Conservation (phyloP, 1,284 basidiomycete genomes). For the Ceratobasidium sp. region DNA sequence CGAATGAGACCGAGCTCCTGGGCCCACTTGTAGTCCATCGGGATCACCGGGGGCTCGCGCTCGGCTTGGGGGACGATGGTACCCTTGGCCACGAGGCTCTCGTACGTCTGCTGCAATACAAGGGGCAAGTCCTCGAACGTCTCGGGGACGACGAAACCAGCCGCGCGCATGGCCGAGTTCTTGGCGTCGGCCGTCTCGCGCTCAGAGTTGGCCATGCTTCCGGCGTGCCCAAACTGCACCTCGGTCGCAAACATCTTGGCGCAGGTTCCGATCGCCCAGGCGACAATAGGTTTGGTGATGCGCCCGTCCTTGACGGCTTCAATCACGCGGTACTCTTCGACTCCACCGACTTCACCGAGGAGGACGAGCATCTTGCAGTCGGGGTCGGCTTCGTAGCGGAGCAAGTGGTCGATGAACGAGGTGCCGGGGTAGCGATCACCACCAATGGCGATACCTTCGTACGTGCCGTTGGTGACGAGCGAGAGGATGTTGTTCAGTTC, state of each 20-base stretch:
- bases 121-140: conserved; percentile 96
- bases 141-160: conserved; percentile 96
- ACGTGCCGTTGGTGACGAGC: conserved; percentile 96
- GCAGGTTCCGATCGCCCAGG: conserved; percentile 99
- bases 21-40: conserved; percentile 99
- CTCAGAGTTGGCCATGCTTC: conserved; percentile 97
- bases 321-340: conserved; percentile 99
- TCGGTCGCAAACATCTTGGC: conserved; percentile 99
- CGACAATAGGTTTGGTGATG: conserved; percentile 98
- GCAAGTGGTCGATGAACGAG: conserved; percentile 98
- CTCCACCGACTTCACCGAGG: conserved; percentile 97
- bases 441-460: conserved; percentile 99
- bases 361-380: conserved; percentile 99
- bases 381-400: conserved; percentile 96
- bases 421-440: conserved; percentile 99
- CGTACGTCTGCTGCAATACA: conserved; percentile 85
- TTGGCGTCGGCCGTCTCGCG: conserved; percentile 97
- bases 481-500: conserved; percentile 99
- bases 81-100: conserved; percentile 77
- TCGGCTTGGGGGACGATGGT: conserved; percentile 77
- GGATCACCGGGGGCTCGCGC: conserved; percentile 91
- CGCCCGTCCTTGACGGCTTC: conserved; percentile 93
- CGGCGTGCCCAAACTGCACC: conserved; percentile 99
- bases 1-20: conserved; percentile 97
- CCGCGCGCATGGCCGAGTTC: conserved; percentile 93